Evolutionary conservation across 192 early-diverging fungal genomes (phyloP).

Genomic region (Coemansia sp.): DNA sequence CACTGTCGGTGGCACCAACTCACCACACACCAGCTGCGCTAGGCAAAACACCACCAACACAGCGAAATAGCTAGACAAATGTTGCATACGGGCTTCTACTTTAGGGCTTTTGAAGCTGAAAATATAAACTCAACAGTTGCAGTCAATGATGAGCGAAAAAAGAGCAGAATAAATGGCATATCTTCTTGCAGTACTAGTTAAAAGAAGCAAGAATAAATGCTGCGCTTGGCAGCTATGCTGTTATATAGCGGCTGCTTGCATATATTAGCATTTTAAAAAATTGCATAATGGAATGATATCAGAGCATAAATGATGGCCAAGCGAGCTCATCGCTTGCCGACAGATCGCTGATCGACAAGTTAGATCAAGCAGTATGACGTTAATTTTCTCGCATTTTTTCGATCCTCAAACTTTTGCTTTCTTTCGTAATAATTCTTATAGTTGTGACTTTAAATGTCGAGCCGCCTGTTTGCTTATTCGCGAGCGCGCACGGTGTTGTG

Average conservation of each 20-base stretch:
- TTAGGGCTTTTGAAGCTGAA: constrained; percentile 10
- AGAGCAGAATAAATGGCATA: constrained; percentile 11
- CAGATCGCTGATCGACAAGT: not conserved
- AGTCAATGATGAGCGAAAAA: constrained; percentile 4
- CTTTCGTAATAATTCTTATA: not conserved
- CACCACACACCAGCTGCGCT: not conserved
- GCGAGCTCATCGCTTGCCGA: not conserved
- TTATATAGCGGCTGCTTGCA: not conserved
- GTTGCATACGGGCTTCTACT: not conserved
- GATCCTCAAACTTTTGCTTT: not conserved
- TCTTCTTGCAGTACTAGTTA: not conserved
- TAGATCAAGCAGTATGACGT: not conserved
- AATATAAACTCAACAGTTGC: constrained; percentile 9
- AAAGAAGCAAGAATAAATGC: not conserved
- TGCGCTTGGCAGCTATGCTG: not conserved
- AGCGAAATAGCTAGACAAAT: not conserved
- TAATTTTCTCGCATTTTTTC: not conserved
- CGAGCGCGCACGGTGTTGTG: not conserved
- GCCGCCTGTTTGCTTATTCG: not conserved
- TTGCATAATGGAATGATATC: not conserved
- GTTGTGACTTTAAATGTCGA: not conserved
- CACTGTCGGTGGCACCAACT: constrained; percentile 25
- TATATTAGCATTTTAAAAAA: not conserved
- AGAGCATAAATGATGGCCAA: not conserved
- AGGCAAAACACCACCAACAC: not conserved